Base-by-base conservation (phyloP, 352 stramenopile genomes). In the Saprolegnia parasitica region DNA sequence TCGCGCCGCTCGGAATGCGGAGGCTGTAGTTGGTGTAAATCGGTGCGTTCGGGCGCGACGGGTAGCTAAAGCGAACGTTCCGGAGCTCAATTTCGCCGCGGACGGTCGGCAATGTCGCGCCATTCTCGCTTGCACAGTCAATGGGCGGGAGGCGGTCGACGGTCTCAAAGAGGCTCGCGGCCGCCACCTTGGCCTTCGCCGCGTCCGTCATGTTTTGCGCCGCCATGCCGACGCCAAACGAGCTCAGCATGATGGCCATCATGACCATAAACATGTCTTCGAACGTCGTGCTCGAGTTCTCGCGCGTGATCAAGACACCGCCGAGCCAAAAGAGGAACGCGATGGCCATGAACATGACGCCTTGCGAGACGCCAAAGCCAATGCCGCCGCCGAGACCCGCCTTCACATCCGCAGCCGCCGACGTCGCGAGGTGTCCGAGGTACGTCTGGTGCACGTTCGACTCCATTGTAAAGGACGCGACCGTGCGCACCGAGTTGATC, bases 21-120 rank as follows among this genome's bases (percentile, higher is more conserved):
- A 98, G 71, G 55, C 80, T 89, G 60, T 98, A 83, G 65, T 81
- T 77, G 29, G 85, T 80, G 32, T 98, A 80, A 21, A 98, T 84
- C 3, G 70, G 73, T 0, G 79, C 75, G 0, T 84, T 67, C 1
- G 81, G 79, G 35, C 83, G 71, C 9, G 68, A 73, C 18, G 77
- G 77, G 63, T 89, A 88, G 45, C 74, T 16, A 72, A 90, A 90
- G 39, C 71, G 68, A 47, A 90, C 77, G 57, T 84, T 71, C 16
- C 66, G 50, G 65, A 86, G 86, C 0, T 65, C 45, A 16, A 89
- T 52, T 26, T 76, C 74, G 4, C 78, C 78, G n/a, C 52, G n/a
- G 23, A 67, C 68, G n/a, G 32, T 24, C 2, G 65, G 24, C 16
- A 77, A 65, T 9, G 42, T 58, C 24, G 72, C 64, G 21, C 62